Base-by-base conservation (phyloP, 2,329 filamentous ascomycete species). In the Penicillium concentricum region DNA sequence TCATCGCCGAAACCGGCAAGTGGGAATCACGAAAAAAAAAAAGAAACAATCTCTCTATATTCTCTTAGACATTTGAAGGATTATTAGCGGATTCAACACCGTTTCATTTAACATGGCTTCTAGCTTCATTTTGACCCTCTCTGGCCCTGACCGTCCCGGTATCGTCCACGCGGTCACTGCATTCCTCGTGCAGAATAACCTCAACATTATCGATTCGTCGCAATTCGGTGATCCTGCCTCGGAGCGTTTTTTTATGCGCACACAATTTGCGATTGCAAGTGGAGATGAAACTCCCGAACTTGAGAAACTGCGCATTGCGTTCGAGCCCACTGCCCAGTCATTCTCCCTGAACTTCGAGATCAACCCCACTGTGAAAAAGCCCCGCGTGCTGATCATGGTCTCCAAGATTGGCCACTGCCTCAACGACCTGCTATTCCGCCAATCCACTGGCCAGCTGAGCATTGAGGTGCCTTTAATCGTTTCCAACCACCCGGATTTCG, bases 381-480 rank as follows among this genome's bases (percentile, higher is more conserved):
- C 87, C 56, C 84, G 86, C 63, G 87, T 92, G 47, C 80, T 94
- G 67, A 91, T 94, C 79, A 93, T 94, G 90, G 90, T 93, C 30
- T 92, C 89, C 68, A 92, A 92, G 79, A 92, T 91, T 67, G 90
- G 90, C 9, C 90, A 93, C 79, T 93, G 90, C 74, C 80, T 93
- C 52, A 92, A 92, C 75, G 89, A 93, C 75, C 79, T 94, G 47
- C 82, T 94, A 37, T 94, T 91, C 84, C 86, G 90, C 55, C 84
- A 88, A 69, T 87, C 87, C 73, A 87, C 86, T 18, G 85, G 85
- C 44, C 89, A 92, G 76, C 80, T 94, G 52, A 83, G 82, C 67
- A 87, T 93, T 64, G 88, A 92, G 24, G 81, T 92, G 50, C 88
- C 89, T 4, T 74, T 92, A 63, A 89, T 94, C 68, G 86, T 94